Percentiles rank a stretch among this genome's conserved stretches.
phyloP scores from a whole-genome alignment of 176 grass and related monocot species.

The Musa schizocarpa region DNA sequence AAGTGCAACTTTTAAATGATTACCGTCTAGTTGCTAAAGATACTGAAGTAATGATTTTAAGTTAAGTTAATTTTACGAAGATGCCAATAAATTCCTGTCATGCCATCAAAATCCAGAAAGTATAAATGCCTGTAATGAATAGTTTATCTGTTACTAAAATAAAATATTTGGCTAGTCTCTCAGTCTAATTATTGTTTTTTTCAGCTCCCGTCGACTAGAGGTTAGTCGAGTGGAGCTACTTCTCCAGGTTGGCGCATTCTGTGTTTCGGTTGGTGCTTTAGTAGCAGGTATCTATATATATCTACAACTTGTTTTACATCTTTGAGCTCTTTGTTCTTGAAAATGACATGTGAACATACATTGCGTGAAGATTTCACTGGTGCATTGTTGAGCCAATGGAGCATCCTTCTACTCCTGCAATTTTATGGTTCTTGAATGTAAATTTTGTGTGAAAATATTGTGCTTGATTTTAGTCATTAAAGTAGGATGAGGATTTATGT shows the following conservation, averaged over 20 bases:
- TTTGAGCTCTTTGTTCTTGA: not conserved
- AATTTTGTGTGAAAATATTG: not conserved
- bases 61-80: no score
- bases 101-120: no score
- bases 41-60: no score
- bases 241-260: conserved; percentile 97
- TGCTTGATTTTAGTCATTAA: no score
- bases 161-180: not conserved
- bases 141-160: not conserved
- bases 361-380: not conserved
- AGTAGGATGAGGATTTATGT: no score
- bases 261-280: conserved; percentile 76
- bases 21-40: no score
- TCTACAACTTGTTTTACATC: not conserved
- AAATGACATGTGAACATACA: not conserved
- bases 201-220: conserved; percentile 83
- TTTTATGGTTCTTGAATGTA: not conserved
- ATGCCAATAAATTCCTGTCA: no score
- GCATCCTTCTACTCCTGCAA: not conserved
- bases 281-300: conserved; percentile 49
- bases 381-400: no score
- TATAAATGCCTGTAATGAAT: no score
- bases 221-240: conserved; percentile 92
- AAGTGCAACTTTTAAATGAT: no score
- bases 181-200: conserved; percentile 16